Conservation (phyloP, 495 filamentous ascomycete species). For the Penicillium cinerascens region DNA sequence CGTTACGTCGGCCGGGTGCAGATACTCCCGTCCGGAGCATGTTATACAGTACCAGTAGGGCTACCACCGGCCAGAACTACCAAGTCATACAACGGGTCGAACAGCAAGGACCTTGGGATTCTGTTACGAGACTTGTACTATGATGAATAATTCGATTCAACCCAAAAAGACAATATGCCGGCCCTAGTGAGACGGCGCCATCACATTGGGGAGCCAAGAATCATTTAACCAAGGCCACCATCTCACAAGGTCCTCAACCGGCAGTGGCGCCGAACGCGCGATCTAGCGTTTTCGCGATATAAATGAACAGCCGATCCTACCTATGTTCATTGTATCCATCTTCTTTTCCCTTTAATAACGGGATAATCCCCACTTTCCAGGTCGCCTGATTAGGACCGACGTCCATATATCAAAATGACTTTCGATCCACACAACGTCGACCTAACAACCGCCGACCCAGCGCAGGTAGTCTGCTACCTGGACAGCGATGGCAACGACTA, state of each 20-base stretch:
- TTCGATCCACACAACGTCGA: conserved; percentile 42
- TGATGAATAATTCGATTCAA: not conserved
- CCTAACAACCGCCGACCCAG: conserved; percentile 30
- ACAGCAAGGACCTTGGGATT: not conserved
- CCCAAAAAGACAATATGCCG: not conserved
- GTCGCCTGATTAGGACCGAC: no score
- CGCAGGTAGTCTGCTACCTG: conserved; percentile 37
- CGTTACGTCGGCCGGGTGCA: not conserved
- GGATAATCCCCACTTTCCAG: no score
- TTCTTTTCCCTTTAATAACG: not conserved
- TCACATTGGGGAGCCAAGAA: conserved; percentile 14
- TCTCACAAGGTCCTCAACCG: conserved; percentile 24
- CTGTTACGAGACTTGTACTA: not conserved
- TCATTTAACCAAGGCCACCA: conserved; percentile 1
- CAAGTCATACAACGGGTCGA: not conserved
- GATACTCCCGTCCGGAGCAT: not conserved
- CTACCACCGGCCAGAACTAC: not conserved
- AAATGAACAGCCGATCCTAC: conserved; percentile 12
- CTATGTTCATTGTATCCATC: not conserved
- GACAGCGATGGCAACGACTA: conserved; percentile 37
- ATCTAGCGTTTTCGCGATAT: conserved; percentile 14
- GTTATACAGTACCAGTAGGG: not conserved
- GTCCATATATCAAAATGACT: conserved; percentile 19
- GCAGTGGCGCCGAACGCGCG: conserved; percentile 11
- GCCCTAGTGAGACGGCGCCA: not conserved